Base-by-base conservation (phyloP, 176 grass and related monocot genomes). In the Saccharum officinarum region DNA sequence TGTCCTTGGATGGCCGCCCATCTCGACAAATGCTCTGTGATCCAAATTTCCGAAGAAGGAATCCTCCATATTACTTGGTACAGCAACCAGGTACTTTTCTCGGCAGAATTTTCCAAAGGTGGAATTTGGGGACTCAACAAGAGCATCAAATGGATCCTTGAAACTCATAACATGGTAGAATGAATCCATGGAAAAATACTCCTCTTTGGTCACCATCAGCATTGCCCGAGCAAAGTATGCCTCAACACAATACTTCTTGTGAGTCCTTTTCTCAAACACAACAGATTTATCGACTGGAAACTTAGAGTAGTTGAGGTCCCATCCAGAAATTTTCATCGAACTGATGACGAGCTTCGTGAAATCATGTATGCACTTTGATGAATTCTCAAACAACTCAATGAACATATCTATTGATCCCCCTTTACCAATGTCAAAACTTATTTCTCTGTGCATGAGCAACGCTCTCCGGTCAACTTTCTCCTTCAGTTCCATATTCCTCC, bases 41-140 rank as follows among this genome's bases (percentile, higher is more conserved):
- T 98, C 89, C 64, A 81, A 85, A 80, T 89, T 98, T 14, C 95
- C 93, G 30, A 98, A 92, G 39, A 98, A 92, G 22, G 89, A 95
- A 63, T 71, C 40, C 70, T 98, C 95, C 93, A 98, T 93, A 79
- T 69, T 86, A 0, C 73, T 45, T 7, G 91, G 85, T 14, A 98
- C 86, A 68, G 77, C 85, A 4, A 75, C 40, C 5, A 92, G 71
- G 64, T 93, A 98, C 82, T 90, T 98, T 34, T 79, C 71, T 64
- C 85, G 64, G 74, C 95, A 98, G 86, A 93, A 98, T 77, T 76
- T 90, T 26, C 95, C 91, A n/a, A 98, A 98, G 49, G 30, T 15
- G 17, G 93, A 92, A 80, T 93, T 34, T 45, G 91, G 91, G 38
- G 86, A 82, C 10, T 77, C 72, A 63, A 93, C 78, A 33, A 98